Evolutionary conservation across 2,329 filamentous ascomycete genomes (phyloP), one percentile per base, ranked within the genome.

Genomic region (Mycogone perniciosa): DNA sequence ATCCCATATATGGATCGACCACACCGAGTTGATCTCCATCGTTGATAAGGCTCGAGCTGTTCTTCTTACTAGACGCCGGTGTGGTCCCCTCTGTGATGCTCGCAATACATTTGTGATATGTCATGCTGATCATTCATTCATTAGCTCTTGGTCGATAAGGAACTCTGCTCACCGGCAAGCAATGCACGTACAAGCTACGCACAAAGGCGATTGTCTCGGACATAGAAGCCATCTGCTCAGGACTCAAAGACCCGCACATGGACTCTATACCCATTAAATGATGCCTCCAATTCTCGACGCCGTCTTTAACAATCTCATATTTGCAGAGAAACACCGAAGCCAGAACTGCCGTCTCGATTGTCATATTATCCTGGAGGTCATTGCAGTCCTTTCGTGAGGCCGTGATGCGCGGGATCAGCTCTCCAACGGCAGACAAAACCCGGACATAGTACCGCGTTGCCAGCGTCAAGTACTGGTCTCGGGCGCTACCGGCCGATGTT

Each of bases 321-420:
- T 50, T 50, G 48, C 48, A 50, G 30, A 50, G 48, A 31, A 50
- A 50, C 10, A 50, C 45, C 4, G 48, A 50, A 13, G 48, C 48
- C 11, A 50, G 30, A 7, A 50, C 45, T 30, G 42, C 48, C 48
- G 45, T 50, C 8, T 50, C 48, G 4, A 42, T 42, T 31, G 26
- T 40, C 7, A 44, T 42, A 11, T 44, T 40, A 30, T 50, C 42
- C 48, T 34, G 30, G 42, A 44, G 3, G 8, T 8, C 45, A 10
- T 10, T 46, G 9, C 44, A 10, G 26, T n/a, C 5, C 35, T 6
- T 26, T 31, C 13, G 6, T 1, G 47, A 49, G 13, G n/a, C 37
- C 5, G 48, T 45, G 5, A 50, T 40, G 4, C 37, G 35, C 1
- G 48, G 48, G 5, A 50, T 50, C 48, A 50, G 27, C 11, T 50